phyloP scores from a whole-genome alignment of 2,329 filamentous ascomycete genomes.

The Trichoderma koningii region DNA sequence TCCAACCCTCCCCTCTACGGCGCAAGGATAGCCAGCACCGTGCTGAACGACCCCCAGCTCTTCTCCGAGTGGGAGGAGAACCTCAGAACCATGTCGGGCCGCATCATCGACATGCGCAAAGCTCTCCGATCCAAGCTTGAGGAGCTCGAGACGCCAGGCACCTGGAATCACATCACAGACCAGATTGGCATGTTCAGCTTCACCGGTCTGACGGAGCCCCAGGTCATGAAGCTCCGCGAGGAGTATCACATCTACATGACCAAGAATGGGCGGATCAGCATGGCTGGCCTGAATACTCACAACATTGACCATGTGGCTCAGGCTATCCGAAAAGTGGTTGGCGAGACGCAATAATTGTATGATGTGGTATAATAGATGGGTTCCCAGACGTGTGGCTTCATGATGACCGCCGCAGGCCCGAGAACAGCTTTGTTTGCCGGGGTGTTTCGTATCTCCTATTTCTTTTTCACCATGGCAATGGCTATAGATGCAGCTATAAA shows the following conservation, averaged over 20 bases:
- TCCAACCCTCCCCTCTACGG: constrained; percentile 95
- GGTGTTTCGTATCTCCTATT: not conserved
- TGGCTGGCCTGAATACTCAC: constrained; percentile 92
- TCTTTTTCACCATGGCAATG: not conserved
- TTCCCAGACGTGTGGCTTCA: not conserved
- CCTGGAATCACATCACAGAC: constrained; percentile 95
- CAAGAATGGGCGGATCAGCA: constrained; percentile 96
- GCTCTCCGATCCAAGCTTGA: constrained; percentile 79
- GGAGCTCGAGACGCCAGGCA: constrained; percentile 79
- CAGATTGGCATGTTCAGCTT: constrained; percentile 99
- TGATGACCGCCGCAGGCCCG: not conserved
- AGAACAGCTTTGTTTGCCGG: constrained; percentile 1
- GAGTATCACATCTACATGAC: constrained; percentile 86
- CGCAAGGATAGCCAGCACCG: constrained; percentile 79
- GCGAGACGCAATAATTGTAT: constrained; percentile 34
- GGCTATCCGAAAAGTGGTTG: constrained; percentile 82
- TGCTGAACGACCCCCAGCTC: constrained; percentile 79
- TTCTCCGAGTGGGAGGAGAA: constrained; percentile 94
- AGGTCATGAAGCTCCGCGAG: constrained; percentile 69
- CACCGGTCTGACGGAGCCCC: constrained; percentile 73
- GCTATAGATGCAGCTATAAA: constrained; percentile 22
- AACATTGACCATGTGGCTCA: constrained; percentile 94
- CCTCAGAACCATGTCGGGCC: constrained; percentile 88
- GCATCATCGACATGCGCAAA: constrained; percentile 90
- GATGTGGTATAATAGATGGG: constrained; percentile 15